These are phyloP conservation scores for Podila minutissima DNA, from an alignment of 192 early-diverging fungal genomes.

Conservation along the genomic window DNA sequence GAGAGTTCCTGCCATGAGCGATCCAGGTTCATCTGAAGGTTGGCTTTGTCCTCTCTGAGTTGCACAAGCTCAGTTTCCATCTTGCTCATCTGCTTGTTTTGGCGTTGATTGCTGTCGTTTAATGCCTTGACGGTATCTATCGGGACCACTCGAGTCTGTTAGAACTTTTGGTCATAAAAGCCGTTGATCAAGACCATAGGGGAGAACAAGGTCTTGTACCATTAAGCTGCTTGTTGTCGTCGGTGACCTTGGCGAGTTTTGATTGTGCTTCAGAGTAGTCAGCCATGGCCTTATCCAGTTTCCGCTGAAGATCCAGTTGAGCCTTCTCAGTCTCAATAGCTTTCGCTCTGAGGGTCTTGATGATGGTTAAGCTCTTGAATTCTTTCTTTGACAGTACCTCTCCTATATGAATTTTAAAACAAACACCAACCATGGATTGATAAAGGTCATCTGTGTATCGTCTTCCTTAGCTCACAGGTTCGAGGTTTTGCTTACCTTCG, in stretches of 20 bases:
- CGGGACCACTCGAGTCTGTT: neutral
- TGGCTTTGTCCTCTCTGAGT: slow-evolving; percentile 24
- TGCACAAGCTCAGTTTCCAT: slow-evolving; percentile 23
- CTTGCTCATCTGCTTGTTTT: slow-evolving; percentile 27
- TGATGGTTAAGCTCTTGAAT: slow-evolving; percentile 71
- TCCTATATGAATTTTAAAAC: slow-evolving; percentile 60
- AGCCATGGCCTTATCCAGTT: slow-evolving; percentile 55
- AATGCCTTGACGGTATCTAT: slow-evolving; percentile 17
- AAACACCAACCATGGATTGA: slow-evolving; percentile 8
- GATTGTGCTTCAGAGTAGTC: slow-evolving; percentile 61
- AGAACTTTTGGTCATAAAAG: neutral
- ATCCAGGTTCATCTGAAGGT: slow-evolving; percentile 29
- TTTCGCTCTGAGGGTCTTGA: slow-evolving; percentile 80
- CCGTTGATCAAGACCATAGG: neutral
- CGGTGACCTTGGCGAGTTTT: slow-evolving; percentile 48
- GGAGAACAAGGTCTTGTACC: slow-evolving; percentile 12
- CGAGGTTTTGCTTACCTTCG: slow-evolving; percentile 44
- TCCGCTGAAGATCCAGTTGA: slow-evolving; percentile 58
- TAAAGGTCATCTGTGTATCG: neutral
- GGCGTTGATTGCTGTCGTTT: slow-evolving; percentile 34
- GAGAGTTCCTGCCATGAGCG: slow-evolving; percentile 32
- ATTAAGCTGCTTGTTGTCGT: slow-evolving; percentile 52
- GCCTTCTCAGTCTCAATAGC: slow-evolving; percentile 68
- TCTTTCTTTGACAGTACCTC: slow-evolving; percentile 84
- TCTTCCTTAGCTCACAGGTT: neutral